These are phyloP conservation scores for Linum tenue DNA, from an alignment of 345 rosid species.

Conservation along the genomic window DNA sequence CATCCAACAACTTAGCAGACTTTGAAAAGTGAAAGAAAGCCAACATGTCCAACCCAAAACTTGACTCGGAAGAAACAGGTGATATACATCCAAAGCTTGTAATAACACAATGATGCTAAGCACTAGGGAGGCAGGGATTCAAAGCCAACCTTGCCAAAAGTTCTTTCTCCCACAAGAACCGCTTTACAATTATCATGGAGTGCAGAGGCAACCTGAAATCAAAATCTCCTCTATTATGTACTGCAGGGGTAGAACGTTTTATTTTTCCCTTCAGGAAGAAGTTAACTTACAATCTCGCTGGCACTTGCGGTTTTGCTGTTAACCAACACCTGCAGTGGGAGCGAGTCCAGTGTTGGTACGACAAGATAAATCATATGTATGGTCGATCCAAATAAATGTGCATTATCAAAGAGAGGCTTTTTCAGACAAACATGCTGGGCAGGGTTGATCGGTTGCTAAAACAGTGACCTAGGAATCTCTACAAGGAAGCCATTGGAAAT, in stretches of 20 bases:
- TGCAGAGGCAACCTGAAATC: slow-evolving; percentile 84
- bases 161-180: slow-evolving; percentile 85
- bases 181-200: slow-evolving; percentile 98
- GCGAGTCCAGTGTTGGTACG: neutral
- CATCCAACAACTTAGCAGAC: neutral
- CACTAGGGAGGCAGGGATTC: neutral
- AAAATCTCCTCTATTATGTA: slow-evolving; percentile 7
- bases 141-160: slow-evolving; percentile 71
- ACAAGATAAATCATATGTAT: neutral
- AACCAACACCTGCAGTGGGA: slow-evolving; percentile 60
- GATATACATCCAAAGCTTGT: no score
- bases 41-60: no score
- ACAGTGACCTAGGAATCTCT: neutral
- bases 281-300: slow-evolving; percentile 77
- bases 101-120: no score
- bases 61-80: no score
- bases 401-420: neutral
- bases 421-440: neutral
- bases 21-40: no score
- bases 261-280: neutral
- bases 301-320: slow-evolving; percentile 90
- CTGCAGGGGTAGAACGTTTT: slow-evolving; percentile 2
- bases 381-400: slow-evolving; percentile 1
- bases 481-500: neutral
- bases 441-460: neutral